phyloP scores from a whole-genome alignment of 345 rosid species.

The Lepidium africanum region DNA sequence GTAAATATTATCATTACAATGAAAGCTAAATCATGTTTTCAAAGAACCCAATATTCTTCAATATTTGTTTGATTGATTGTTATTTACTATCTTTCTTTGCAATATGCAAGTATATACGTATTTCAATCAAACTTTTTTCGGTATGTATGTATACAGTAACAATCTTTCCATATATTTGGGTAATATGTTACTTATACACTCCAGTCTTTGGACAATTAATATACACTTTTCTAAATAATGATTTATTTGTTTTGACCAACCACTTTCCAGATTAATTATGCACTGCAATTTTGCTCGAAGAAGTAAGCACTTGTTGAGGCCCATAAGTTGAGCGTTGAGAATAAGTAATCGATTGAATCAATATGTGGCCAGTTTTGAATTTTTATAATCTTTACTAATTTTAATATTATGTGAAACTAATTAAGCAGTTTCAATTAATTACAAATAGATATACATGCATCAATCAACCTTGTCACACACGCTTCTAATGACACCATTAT shows the following conservation, averaged over 20 bases:
- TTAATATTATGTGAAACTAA: not conserved
- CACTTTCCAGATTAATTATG: too few species aligned
- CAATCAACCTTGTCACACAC: slow-evolving; percentile 29
- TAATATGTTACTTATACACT: not conserved
- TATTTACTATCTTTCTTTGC: not conserved
- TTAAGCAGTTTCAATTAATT: not conserved
- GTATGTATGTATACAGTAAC: not conserved
- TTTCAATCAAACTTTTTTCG: not conserved
- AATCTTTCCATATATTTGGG: not conserved
- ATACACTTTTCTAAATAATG: not conserved
- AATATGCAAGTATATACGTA: not conserved
- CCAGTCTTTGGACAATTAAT: not conserved
- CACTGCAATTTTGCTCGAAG: not conserved
- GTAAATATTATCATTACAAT: not conserved
- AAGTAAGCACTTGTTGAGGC: not conserved
- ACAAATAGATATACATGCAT: slow-evolving; percentile 6
- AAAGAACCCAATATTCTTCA: not conserved
- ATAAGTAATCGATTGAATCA: not conserved
- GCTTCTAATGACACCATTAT: slow-evolving; percentile 30
- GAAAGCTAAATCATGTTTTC: not conserved
- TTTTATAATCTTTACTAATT: not conserved
- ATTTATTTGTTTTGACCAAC: not conserved
- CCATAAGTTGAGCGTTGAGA: not conserved
- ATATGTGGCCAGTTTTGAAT: not conserved
- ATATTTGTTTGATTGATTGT: not conserved